Percentiles rank a stretch among this genome's conserved stretches.
Conservation (phyloP, 2,329 filamentous ascomycete genomes). For the Diaporthe ilicicola region DNA sequence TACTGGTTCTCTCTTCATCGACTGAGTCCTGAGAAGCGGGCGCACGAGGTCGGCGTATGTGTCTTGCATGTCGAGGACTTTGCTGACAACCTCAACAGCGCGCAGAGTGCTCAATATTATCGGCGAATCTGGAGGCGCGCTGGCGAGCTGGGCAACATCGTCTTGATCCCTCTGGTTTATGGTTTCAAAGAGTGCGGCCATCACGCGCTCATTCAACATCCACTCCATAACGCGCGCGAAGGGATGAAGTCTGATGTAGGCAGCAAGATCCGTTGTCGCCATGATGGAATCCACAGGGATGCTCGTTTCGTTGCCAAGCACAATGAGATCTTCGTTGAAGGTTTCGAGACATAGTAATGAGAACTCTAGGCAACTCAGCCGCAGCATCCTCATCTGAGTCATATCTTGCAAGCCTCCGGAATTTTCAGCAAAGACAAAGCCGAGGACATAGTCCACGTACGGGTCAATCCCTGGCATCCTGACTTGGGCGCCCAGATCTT, state of each 20-base stretch:
- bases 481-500: constrained; percentile 79
- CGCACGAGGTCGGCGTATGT: constrained; percentile 92
- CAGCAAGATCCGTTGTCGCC: constrained; percentile 75
- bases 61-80: constrained; percentile 85
- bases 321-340: constrained; percentile 94
- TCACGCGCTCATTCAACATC: constrained; percentile 93
- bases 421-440: constrained; percentile 76
- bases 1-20: constrained; percentile 67
- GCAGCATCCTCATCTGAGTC: constrained; percentile 76
- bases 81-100: constrained; percentile 84
- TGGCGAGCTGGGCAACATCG: constrained; percentile 75
- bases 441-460: constrained; percentile 91
- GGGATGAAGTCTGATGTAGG: constrained; percentile 88
- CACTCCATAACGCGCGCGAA: constrained; percentile 97
- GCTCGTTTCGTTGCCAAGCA: constrained; percentile 82
- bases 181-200: constrained; percentile 79
- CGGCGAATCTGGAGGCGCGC: constrained; percentile 79
- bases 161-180: constrained; percentile 67
- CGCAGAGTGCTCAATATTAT: constrained; percentile 80
- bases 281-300: constrained; percentile 80
- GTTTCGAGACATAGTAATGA: constrained; percentile 79
- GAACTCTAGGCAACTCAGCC: constrained; percentile 85
- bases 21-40: constrained; percentile 75
- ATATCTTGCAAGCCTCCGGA: constrained; percentile 71
- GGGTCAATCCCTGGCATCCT: constrained; percentile 86